Conservation (phyloP, 139 green algal genomes). For the Coelastrella sp. region DNA sequence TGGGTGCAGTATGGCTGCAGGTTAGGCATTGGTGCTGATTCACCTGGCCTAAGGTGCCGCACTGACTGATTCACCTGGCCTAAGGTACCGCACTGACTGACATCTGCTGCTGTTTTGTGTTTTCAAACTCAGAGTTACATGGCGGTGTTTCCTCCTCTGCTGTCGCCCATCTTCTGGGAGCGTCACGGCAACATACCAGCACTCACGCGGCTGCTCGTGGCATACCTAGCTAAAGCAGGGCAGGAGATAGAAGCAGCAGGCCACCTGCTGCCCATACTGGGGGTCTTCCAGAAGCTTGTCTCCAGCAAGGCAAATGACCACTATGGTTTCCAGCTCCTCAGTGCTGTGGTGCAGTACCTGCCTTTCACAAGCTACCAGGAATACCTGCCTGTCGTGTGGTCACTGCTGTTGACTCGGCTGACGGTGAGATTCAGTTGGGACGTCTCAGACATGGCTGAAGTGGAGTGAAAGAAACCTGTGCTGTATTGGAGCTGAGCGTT, state of each 20-base stretch:
- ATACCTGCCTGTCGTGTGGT: constrained; percentile 80
- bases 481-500: too few species aligned
- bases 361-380: constrained; percentile 58
- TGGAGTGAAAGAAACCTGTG: too few species aligned
- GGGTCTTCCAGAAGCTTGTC: constrained; percentile 96
- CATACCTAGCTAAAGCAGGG: constrained; percentile 88
- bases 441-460: too few species aligned
- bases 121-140: constrained; percentile 77
- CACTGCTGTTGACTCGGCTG: constrained; percentile 77
- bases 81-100: neutral
- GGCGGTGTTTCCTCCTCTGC: constrained; percentile 88
- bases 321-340: constrained; percentile 92
- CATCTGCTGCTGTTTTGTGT: neutral
- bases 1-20: neutral
- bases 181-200: constrained; percentile 92
- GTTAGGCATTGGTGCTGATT: neutral
- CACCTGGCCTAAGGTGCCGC: too few species aligned
- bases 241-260: constrained; percentile 70
- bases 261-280: constrained; percentile 87
- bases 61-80: neutral
- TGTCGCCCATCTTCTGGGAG: constrained; percentile 93
- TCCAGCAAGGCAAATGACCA: constrained; percentile 89
- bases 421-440: constrained; percentile 34
- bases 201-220: constrained; percentile 90
- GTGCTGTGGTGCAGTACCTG: constrained; percentile 81